Conservation (phyloP, 441 rosid genomes). For the Biscutella laevigata region DNA sequence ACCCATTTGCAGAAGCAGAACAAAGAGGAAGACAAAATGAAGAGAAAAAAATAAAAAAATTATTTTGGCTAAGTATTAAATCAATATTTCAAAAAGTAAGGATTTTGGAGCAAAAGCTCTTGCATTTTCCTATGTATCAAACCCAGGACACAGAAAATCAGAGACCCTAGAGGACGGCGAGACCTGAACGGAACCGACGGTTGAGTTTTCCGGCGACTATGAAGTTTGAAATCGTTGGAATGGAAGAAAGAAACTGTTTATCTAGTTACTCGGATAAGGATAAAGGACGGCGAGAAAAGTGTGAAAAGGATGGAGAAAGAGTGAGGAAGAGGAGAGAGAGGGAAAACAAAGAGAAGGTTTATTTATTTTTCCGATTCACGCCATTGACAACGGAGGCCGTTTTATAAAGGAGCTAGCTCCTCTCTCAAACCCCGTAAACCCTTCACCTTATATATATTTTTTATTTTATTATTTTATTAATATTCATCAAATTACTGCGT, state of each 20-base stretch:
- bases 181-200: slow-evolving; percentile 12
- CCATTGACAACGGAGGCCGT: slow-evolving; percentile 33
- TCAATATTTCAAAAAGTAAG: neutral
- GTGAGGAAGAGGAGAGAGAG: slow-evolving; percentile 2
- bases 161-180: slow-evolving; percentile 2
- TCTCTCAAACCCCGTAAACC: no score
- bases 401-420: slow-evolving; percentile 21
- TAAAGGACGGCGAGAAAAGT: slow-evolving; percentile 18
- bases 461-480: no score
- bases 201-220: neutral
- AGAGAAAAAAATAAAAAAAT: neutral
- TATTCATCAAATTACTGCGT: no score
- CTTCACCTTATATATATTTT: no score
- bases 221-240: neutral
- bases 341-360: neutral
- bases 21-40: neutral
- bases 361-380: neutral
- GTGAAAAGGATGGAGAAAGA: slow-evolving; percentile 14
- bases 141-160: neutral
- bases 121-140: slow-evolving; percentile 14
- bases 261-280: slow-evolving; percentile 14
- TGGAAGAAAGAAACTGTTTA: neutral
- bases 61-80: neutral
- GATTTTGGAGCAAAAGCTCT: neutral
- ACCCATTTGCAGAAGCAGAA: neutral